Base-by-base conservation (phyloP, 306 rosid species). In the Prunus davidiana region DNA sequence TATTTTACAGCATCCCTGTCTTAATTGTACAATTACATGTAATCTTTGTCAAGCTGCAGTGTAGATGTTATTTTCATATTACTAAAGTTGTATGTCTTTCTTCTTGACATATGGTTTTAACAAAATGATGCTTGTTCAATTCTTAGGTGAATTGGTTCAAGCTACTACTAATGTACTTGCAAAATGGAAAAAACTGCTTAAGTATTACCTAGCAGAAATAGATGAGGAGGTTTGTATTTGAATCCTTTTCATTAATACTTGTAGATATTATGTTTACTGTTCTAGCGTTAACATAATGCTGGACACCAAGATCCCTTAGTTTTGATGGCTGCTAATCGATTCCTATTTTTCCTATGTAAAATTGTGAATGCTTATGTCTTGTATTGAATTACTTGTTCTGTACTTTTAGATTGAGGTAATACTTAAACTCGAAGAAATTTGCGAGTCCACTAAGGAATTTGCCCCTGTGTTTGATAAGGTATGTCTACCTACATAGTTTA, bases 381-480 rank as follows among this genome's bases (percentile, higher is more conserved):
- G 25, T 64, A 22, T 28, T 46, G 47, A 12, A 14, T 8, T 28
- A 28, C 70, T 55, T 27, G 30, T 38, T 38, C 43, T 38, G 43
- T 38, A 32, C 43, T 80, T 83, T 58, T 88, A 96, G 99, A 96
- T 96, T 43, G 99, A 96, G 83, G 92, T 96, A 49, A 88, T 96
- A 77, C 93, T 92, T 27, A 92, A 80, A 83, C 91, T 93, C 76
- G 99, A 96, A 86, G 99, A 96, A 74, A 88, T 96, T 79, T 96
- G 98, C 64, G 98, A 96, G 88, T 96, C 97, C 65, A 86, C 92
- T 9, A 93, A 86, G 82, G 98, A 91, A 71, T 91, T 82, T 77
- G 84, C 90, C 41, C 88, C 88, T 19, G 84, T 88, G 78, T 96
- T 96, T 78, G 86, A 91, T 8, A 82, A 74, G 94, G 99, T 96